Conservation (phyloP, 2,329 filamentous ascomycete species). For the Cytospora mali region DNA sequence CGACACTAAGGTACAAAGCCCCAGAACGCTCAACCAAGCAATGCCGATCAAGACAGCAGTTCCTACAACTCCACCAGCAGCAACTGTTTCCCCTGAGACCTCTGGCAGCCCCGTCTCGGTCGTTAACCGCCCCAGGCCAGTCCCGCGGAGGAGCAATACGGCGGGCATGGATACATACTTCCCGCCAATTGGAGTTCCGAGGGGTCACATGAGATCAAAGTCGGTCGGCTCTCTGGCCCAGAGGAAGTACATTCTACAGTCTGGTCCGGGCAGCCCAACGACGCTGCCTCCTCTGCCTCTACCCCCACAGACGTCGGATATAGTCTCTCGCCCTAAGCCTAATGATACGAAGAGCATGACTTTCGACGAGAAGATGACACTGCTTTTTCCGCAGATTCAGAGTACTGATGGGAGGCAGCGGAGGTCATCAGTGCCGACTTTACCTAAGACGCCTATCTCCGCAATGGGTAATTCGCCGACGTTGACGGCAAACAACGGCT, state of each 20-base stretch:
- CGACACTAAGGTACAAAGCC: constrained; percentile 41
- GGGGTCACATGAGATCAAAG: constrained; percentile 50
- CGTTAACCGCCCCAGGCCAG: constrained; percentile 58
- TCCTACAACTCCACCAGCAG: not conserved
- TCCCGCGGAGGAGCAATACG: constrained; percentile 46
- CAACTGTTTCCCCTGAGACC: constrained; percentile 21
- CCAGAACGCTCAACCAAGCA: constrained; percentile 29
- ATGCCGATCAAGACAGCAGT: constrained; percentile 4
- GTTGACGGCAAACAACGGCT: constrained; percentile 32
- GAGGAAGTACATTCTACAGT: constrained; percentile 50
- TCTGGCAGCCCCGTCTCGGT: constrained; percentile 43
- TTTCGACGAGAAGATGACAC: constrained; percentile 58
- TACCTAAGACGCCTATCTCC: constrained; percentile 43
- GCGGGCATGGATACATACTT: constrained; percentile 42
- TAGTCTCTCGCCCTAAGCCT: constrained; percentile 42
- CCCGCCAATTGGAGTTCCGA: constrained; percentile 38
- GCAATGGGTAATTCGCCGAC: constrained; percentile 35
- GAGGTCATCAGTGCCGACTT: constrained; percentile 48
- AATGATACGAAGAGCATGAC: constrained; percentile 62
- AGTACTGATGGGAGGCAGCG: constrained; percentile 33
- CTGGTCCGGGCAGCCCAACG: constrained; percentile 49
- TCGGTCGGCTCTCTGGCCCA: constrained; percentile 51
- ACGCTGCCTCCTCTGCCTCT: constrained; percentile 56
- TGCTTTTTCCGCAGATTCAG: constrained; percentile 49
- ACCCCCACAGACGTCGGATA: constrained; percentile 43